A percentile compares a stretch with the other conserved stretches of the same genome.
phyloP scores from a whole-genome alignment of 2,329 filamentous ascomycete species.

The Epichloe bromicola region DNA sequence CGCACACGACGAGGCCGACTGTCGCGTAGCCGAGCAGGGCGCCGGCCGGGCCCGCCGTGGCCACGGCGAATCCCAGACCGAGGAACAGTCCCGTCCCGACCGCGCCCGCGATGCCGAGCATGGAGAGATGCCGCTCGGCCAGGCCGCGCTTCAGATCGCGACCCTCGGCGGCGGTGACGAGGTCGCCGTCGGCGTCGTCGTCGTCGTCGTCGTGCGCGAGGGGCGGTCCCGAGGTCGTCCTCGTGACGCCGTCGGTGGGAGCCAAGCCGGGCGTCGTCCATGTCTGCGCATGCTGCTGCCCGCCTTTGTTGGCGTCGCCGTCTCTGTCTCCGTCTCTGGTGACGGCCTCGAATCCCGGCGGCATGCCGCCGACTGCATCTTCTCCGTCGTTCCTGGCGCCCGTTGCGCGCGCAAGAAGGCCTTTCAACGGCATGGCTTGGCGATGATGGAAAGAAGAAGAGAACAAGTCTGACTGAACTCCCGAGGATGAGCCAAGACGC shows the following conservation, averaged over 20 bases:
- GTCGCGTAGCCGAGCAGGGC: slow-evolving; percentile 40
- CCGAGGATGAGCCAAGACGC: no score
- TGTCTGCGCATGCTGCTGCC: background rate
- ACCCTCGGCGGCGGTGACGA: slow-evolving; percentile 35
- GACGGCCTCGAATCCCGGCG: no score
- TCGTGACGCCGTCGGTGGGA: background rate
- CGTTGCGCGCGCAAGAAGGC: no score
- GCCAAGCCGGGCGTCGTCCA: background rate
- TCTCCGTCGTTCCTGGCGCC: no score
- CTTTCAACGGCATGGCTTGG: no score
- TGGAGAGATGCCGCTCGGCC: slow-evolving; percentile 36
- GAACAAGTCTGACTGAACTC: no score
- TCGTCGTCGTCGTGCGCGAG: slow-evolving; percentile 1
- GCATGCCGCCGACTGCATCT: no score
- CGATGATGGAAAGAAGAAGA: no score
- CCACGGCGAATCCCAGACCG: slow-evolving; percentile 40
- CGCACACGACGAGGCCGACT: slow-evolving; percentile 41
- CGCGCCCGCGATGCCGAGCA: slow-evolving; percentile 48
- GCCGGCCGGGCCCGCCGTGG: slow-evolving; percentile 34
- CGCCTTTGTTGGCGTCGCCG: background rate
- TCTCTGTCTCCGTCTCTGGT: no score
- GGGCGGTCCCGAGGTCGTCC: slow-evolving; percentile 1
- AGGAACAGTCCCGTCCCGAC: slow-evolving; percentile 50
- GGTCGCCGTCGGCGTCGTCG: slow-evolving; percentile 27
- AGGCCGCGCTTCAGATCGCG: slow-evolving; percentile 32